These are phyloP conservation scores for Metrosideros polymorpha DNA, from an alignment of 441 rosid species.

Conservation along the genomic window DNA sequence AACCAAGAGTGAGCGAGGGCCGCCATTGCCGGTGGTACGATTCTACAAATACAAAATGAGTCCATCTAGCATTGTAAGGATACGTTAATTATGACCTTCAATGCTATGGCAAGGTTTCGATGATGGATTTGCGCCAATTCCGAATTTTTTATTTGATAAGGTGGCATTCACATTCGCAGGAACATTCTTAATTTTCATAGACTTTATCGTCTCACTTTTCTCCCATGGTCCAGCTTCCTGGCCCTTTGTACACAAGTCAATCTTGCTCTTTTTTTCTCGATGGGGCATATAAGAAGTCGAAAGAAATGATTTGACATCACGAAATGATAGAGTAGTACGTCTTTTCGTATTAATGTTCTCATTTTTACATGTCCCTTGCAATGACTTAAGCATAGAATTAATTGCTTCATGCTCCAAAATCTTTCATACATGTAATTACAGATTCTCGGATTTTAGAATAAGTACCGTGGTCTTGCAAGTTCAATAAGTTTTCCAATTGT, in stretches of 20 bases:
- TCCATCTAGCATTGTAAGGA: background rate
- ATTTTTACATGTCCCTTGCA: too few species aligned
- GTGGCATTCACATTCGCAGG: background rate
- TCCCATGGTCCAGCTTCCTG: background rate
- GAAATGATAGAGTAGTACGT: background rate
- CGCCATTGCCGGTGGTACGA: background rate
- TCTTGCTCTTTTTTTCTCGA: background rate
- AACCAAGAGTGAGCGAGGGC: background rate
- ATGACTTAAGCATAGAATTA: too few species aligned
- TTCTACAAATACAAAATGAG: background rate
- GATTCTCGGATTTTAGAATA: too few species aligned
- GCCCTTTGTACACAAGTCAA: background rate
- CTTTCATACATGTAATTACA: too few species aligned
- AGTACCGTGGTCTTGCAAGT: too few species aligned
- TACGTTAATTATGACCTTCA: background rate
- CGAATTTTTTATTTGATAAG: accelerated
- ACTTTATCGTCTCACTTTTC: background rate
- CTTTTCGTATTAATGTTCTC: background rate
- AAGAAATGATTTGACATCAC: background rate
- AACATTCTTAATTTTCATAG: background rate
- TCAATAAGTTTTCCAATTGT: too few species aligned
- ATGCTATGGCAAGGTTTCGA: background rate
- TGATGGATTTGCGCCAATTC: background rate
- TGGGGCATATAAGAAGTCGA: background rate
- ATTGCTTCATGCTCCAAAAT: too few species aligned